A percentile compares a stretch with the other conserved stretches of the same genome.
These are phyloP conservation scores for Nyctanthes arbortristis DNA, from an alignment of 257 asterid genomes.

Conservation along the genomic window DNA sequence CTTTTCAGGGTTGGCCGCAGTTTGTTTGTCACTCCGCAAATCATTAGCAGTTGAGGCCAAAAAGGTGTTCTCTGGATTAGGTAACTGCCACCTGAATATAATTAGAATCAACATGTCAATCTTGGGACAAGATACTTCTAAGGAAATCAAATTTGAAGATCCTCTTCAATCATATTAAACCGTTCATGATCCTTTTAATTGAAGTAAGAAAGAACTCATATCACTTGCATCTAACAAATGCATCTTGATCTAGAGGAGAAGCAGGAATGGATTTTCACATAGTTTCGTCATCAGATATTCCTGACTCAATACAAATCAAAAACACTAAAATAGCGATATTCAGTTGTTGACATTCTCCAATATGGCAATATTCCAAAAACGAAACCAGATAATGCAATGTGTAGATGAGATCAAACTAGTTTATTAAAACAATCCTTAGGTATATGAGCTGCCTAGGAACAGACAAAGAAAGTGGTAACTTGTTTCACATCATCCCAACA, in stretches of 20 bases:
- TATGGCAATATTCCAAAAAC: not conserved
- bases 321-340: no score
- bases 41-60: slow-evolving; percentile 90
- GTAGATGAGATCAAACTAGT: not conserved
- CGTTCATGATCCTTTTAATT: not conserved
- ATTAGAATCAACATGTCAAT: slow-evolving; percentile 1
- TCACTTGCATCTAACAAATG: no score
- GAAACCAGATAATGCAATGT: not conserved
- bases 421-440: not conserved
- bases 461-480: not conserved
- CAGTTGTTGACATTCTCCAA: not conserved
- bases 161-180: not conserved
- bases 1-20: slow-evolving; percentile 66
- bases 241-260: not conserved
- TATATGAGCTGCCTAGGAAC: not conserved
- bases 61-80: slow-evolving; percentile 52
- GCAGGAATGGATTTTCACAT: not conserved
- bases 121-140: slow-evolving; percentile 3
- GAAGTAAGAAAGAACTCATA: no score
- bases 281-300: not conserved
- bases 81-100: slow-evolving; percentile 79
- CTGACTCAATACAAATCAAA: no score
- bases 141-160: no score
- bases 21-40: slow-evolving; percentile 56
- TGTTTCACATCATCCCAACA: not conserved